Percentiles rank a stretch among this genome's conserved stretches.
phyloP scores from a whole-genome alignment of 768 basidiomycete genomes.

The Kwoniella sp. region DNA sequence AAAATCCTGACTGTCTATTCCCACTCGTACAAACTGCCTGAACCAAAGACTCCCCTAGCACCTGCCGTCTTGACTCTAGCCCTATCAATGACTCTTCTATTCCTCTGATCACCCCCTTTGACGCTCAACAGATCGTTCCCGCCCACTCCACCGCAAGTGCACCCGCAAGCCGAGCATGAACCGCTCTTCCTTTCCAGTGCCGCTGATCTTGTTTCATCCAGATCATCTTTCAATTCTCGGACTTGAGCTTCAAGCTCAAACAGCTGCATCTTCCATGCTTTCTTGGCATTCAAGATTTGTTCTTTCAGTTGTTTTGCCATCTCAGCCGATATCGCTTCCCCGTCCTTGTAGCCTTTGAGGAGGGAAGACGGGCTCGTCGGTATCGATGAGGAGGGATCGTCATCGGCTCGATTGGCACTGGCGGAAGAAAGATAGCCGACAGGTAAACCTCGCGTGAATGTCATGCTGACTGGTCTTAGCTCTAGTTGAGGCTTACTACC shows the following conservation, averaged over 20 bases:
- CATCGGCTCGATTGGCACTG: background rate
- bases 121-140: constrained; percentile 9
- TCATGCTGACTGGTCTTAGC: constrained; percentile 45
- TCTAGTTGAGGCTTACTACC: constrained; percentile 31
- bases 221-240: constrained; percentile 23
- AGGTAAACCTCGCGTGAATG: constrained; percentile 34
- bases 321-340: background rate
- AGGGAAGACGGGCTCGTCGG: background rate
- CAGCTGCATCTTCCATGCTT: constrained; percentile 29
- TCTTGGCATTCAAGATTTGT: constrained; percentile 25
- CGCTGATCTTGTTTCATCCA: constrained; percentile 16
- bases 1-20: constrained; percentile 18
- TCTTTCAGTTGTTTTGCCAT: constrained; percentile 8
- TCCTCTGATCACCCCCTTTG: constrained; percentile 1
- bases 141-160: constrained; percentile 19
- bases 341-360: background rate
- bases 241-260: constrained; percentile 39
- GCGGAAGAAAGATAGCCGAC: constrained; percentile 27
- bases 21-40: constrained; percentile 48
- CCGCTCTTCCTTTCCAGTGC: constrained; percentile 6
- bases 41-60: constrained; percentile 47
- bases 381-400: background rate
- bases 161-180: constrained; percentile 23
- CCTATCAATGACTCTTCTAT: constrained; percentile 37
- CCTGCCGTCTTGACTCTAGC: constrained; percentile 48